phyloP scores from a whole-genome alignment of 176 grass and related monocot genomes.

The Juncus inflexus region DNA sequence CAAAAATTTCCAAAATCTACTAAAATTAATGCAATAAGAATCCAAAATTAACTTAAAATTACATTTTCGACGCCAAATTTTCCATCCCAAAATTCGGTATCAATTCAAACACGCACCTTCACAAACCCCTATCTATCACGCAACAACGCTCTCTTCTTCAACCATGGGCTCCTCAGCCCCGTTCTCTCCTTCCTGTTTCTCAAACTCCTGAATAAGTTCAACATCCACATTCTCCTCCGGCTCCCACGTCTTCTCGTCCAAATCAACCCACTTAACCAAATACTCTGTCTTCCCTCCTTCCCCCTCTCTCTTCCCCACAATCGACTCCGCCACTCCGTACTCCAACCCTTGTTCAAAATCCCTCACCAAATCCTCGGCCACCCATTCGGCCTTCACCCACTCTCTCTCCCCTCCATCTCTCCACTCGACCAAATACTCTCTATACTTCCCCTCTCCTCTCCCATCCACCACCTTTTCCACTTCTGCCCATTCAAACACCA shows the following conservation, averaged over 20 bases:
- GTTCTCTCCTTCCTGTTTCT: conserved; percentile 25
- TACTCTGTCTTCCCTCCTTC: conserved; percentile 62
- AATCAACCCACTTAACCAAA: conserved; percentile 93
- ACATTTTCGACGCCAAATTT: too few species aligned
- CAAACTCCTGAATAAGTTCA: conserved; percentile 77
- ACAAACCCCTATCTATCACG: conserved; percentile 2
- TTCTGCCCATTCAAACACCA: conserved; percentile 91
- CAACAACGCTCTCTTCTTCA: conserved; percentile 18
- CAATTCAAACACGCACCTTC: too few species aligned
- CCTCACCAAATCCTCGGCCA: conserved; percentile 70
- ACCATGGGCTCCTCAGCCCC: neutral
- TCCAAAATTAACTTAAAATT: too few species aligned
- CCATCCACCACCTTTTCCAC: conserved; percentile 81
- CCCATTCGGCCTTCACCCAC: conserved; percentile 74
- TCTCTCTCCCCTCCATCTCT: conserved; percentile 81
- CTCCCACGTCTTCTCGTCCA: conserved; percentile 79
- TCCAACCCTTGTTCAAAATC: conserved; percentile 83
- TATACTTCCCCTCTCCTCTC: conserved; percentile 63
- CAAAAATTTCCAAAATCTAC: too few species aligned
- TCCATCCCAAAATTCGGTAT: too few species aligned
- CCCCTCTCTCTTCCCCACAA: conserved; percentile 41
- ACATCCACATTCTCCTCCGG: conserved; percentile 77
- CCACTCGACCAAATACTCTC: conserved; percentile 92
- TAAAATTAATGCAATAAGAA: too few species aligned
- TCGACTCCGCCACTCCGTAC: conserved; percentile 75